phyloP scores from a whole-genome alignment of 352 stramenopile genomes.

The Globisporangium irregulare region DNA sequence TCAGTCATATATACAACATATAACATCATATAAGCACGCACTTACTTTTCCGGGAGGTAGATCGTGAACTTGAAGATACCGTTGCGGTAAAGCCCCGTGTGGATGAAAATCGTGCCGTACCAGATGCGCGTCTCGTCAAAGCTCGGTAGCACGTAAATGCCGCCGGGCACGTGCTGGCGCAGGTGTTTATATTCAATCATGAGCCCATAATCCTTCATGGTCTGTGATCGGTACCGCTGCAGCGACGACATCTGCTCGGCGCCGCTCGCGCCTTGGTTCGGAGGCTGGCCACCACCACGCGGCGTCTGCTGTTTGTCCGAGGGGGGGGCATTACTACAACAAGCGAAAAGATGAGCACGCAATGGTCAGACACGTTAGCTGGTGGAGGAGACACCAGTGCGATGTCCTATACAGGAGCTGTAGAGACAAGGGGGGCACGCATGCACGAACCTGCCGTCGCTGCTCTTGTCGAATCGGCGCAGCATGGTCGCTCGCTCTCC shows the following conservation, averaged over 20 bases:
- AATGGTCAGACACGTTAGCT: neutral
- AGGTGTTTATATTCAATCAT: conserved; percentile 98
- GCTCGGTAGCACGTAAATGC: conserved; percentile 95
- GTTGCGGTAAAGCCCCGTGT: conserved; percentile 93
- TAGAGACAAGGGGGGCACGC: neutral
- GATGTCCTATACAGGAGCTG: neutral
- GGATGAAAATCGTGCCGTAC: conserved; percentile 96
- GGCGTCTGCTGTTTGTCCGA: conserved; percentile 2
- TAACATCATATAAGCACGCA: neutral
- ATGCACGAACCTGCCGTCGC: conserved; percentile 41
- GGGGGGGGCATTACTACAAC: neutral
- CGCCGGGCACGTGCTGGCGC: conserved; percentile 91
- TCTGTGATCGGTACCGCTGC: conserved; percentile 82
- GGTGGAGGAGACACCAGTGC: neutral
- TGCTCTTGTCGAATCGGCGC: conserved; percentile 54
- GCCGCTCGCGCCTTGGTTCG: conserved; percentile 16
- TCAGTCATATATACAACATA: conserved; percentile 5
- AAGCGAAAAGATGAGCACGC: neutral
- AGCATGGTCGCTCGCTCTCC: conserved; percentile 35
- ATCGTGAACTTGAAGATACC: conserved; percentile 97
- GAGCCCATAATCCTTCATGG: conserved; percentile 94
- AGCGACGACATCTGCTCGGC: conserved; percentile 73
- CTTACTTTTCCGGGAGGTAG: conserved; percentile 66
- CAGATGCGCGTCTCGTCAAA: conserved; percentile 91
- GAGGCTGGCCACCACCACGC: conserved; percentile 14